Evolutionary conservation across 2,329 filamentous ascomycete species (phyloP), one percentile per base, ranked within the genome.

Genomic region (Colletotrichum euphorbiae): DNA sequence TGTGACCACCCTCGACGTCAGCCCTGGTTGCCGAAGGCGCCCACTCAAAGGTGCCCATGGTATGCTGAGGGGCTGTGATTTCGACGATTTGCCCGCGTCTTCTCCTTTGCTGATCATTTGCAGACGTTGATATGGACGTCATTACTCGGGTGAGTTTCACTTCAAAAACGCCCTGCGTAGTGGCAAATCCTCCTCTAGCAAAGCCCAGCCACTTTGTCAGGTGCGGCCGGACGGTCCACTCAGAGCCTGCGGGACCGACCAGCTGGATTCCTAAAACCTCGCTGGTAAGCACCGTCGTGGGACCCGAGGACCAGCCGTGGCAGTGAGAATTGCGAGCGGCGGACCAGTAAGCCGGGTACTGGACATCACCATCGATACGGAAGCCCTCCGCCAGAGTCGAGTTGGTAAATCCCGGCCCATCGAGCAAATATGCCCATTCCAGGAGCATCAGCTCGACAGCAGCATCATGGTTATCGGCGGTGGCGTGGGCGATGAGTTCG

Each of bases 311-410:
- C 78, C 79, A 80, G 9, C 79, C 78, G 67, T 80, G 79, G 4
- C 79, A 78, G 52, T 79, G 78, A 43, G 74, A 76, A 55, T 76
- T 77, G 31, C 77, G 71, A 19, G 74, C 74, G 9, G 73, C 61
- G 8, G 70, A 72, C 15, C 70, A 70, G 62, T 79, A 79, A 2
- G 76, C 74, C 4, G 76, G 76, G 69, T 78, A 79, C 59, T 77
- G 73, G 40, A 76, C 63, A 66, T 75, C 58, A 40, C 80, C 81
- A 68, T 81, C 77, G 6, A 77, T 74, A 8, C 75, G 71, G 68
- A 80, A 82, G 3, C 81, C 81, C 70, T 82, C 81, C 17, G 80
- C 77, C 24, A 82, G 77, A 3, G 81, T 82, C 36, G 73, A 76
- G 69, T 80, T 78, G n/a, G 80, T 82, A 70, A 81, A 80, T 12